A percentile compares a stretch with the other conserved stretches of the same genome.
Evolutionary conservation across 352 stramenopile genomes (phyloP).

Genomic region (Pythium oligandrum): DNA sequence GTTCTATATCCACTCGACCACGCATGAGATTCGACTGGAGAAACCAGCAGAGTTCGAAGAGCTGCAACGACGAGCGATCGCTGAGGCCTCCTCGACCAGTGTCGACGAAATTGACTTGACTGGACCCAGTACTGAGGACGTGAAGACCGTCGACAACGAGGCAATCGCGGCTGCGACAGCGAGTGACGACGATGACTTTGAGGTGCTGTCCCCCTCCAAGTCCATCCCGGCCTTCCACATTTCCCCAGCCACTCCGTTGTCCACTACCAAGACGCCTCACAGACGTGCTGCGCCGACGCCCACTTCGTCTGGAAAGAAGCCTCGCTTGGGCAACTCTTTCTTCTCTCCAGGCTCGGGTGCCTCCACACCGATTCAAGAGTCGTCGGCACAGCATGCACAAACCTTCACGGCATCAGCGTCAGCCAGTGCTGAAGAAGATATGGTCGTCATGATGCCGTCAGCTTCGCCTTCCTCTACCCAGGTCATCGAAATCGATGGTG

Average conservation of each 20-base stretch:
- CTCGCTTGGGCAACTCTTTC: background rate
- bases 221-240: too few relatives aligned
- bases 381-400: slow-evolving; percentile 11
- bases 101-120: too few relatives aligned
- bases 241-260: too few relatives aligned
- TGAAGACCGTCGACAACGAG: too few relatives aligned
- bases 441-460: background rate
- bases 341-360: slow-evolving; percentile 9
- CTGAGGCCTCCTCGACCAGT: too few relatives aligned
- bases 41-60: slow-evolving; percentile 41
- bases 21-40: slow-evolving; percentile 67
- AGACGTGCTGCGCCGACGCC: too few relatives aligned
- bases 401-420: slow-evolving; percentile 5
- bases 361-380: slow-evolving; percentile 7
- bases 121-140: too few relatives aligned
- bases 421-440: background rate
- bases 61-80: slow-evolving; percentile 38
- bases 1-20: slow-evolving; percentile 78
- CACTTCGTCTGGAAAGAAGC: too few relatives aligned
- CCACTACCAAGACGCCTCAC: too few relatives aligned
- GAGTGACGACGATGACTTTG: too few relatives aligned
- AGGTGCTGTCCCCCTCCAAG: too few relatives aligned
- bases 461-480: background rate
- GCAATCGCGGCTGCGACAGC: too few relatives aligned
- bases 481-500: background rate